phyloP scores from a whole-genome alignment of 2,329 filamentous ascomycete species.

The Beauveria brongniartii region DNA sequence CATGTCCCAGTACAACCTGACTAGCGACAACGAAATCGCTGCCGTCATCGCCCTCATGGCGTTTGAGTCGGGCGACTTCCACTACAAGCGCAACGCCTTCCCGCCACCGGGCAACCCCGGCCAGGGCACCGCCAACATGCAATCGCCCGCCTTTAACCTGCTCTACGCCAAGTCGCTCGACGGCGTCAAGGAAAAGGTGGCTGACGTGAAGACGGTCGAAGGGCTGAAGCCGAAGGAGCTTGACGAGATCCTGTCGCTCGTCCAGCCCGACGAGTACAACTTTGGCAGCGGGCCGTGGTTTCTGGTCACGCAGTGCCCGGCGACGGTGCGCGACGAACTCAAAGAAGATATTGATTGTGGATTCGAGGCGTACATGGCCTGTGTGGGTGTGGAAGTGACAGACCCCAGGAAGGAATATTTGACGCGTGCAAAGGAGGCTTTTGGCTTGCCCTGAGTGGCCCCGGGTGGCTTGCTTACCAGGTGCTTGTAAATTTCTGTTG shows the following conservation, averaged over 20 bases:
- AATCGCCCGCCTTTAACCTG: constrained; percentile 36
- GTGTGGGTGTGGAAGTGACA: constrained; percentile 31
- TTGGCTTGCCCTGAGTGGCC: constrained; percentile 24
- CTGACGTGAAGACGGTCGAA: constrained; percentile 20
- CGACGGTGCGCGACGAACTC: constrained; percentile 26
- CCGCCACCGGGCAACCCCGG: constrained; percentile 43
- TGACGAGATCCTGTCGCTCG: constrained; percentile 34
- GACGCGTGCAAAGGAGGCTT: constrained; percentile 38
- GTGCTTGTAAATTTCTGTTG: neutral
- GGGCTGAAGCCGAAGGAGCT: constrained; percentile 24
- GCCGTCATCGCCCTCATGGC: constrained; percentile 63
- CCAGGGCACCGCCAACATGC: constrained; percentile 60
- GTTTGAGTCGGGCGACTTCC: constrained; percentile 62
- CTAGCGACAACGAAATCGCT: constrained; percentile 51
- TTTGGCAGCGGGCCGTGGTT: constrained; percentile 48
- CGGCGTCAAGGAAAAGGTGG: constrained; percentile 27
- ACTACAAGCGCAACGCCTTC: constrained; percentile 59
- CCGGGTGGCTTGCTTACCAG: neutral
- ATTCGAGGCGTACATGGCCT: constrained; percentile 39
- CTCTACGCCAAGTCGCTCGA: constrained; percentile 38
- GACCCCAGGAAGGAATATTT: constrained; percentile 33
- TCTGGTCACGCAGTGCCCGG: constrained; percentile 34
- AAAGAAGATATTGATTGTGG: constrained; percentile 30
- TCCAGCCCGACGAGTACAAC: constrained; percentile 42
- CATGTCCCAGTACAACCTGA: constrained; percentile 51